Evolutionary conservation across 192 early-diverging fungal genomes (phyloP).

Genomic region (Dimargaris xerosporica): DNA sequence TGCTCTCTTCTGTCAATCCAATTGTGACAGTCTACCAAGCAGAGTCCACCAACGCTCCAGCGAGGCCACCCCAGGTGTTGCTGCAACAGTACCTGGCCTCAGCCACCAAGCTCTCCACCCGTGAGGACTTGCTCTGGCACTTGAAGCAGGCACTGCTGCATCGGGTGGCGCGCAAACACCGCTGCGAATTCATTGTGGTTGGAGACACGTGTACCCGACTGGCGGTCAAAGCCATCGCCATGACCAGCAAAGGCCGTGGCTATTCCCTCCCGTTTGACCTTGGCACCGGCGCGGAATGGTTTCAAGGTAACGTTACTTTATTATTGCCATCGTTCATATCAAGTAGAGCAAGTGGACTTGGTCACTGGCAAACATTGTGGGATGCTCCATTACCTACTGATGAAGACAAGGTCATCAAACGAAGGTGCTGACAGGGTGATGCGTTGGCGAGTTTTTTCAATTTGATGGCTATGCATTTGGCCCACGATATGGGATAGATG

Average conservation of each 20-base stretch:
- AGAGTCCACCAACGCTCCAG: too few relatives aligned
- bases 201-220: conserved; percentile 69
- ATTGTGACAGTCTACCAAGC: too few relatives aligned
- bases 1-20: too few relatives aligned
- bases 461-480: conserved; percentile 8
- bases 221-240: conserved; percentile 56
- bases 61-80: too few relatives aligned
- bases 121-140: conserved; percentile 51
- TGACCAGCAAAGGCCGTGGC: conserved; percentile 77
- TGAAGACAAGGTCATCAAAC: background rate
- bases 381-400: background rate
- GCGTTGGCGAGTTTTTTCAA: background rate
- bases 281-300: conserved; percentile 35
- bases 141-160: conserved; percentile 43
- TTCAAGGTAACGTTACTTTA: conserved; percentile 20
- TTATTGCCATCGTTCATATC: background rate
- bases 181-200: conserved; percentile 39
- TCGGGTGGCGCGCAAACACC: conserved; percentile 30
- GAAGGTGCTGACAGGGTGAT: background rate
- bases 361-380: background rate
- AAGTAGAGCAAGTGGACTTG: background rate
- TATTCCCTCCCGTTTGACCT: conserved; percentile 65
- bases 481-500: conserved; percentile 10
- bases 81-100: too few relatives aligned
- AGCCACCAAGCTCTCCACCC: conserved; percentile 43